A percentile compares a stretch with the other conserved stretches of the same genome.
Evolutionary conservation across 257 asterid genomes (phyloP).

Genomic region (Fraxinus pennsylvanica): DNA sequence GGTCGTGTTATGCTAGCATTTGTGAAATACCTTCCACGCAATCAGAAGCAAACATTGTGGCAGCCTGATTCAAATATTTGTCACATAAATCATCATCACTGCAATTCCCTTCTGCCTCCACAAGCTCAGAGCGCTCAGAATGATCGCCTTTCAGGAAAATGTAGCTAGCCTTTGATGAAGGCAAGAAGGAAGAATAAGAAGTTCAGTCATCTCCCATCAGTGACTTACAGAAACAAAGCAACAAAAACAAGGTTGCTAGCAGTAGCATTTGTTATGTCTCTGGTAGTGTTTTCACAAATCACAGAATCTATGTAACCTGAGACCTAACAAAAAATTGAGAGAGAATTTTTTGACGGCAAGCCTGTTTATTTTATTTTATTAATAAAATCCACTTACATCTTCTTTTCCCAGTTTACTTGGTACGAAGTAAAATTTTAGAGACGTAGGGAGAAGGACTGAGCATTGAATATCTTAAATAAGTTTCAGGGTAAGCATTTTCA

Average conservation of each 20-base stretch:
- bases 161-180: slow-evolving; percentile 66
- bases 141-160: slow-evolving; percentile 64
- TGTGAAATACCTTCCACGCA: slow-evolving; percentile 59
- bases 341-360: not conserved
- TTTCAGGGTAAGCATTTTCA: not conserved
- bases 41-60: slow-evolving; percentile 53
- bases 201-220: slow-evolving; percentile 20
- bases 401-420: not conserved
- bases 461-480: not conserved
- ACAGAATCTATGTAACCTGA: slow-evolving; percentile 14
- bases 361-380: not conserved
- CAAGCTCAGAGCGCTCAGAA: slow-evolving; percentile 44
- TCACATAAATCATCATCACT: slow-evolving; percentile 50
- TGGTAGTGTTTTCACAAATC: slow-evolving; percentile 1
- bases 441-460: not conserved
- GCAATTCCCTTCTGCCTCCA: slow-evolving; percentile 51
- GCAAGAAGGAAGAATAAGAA: slow-evolving; percentile 36
- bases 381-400: not conserved
- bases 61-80: slow-evolving; percentile 60
- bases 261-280: not conserved
- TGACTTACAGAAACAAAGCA: slow-evolving; percentile 19
- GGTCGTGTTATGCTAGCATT: slow-evolving; percentile 13
- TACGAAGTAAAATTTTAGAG: not conserved
- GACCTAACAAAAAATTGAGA: slow-evolving; percentile 1
- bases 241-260: slow-evolving; percentile 22